A percentile compares a stretch with the other conserved stretches of the same genome.
Evolutionary conservation across 2,329 filamentous ascomycete species (phyloP).

Genomic region (Exutisphaerella laricina): DNA sequence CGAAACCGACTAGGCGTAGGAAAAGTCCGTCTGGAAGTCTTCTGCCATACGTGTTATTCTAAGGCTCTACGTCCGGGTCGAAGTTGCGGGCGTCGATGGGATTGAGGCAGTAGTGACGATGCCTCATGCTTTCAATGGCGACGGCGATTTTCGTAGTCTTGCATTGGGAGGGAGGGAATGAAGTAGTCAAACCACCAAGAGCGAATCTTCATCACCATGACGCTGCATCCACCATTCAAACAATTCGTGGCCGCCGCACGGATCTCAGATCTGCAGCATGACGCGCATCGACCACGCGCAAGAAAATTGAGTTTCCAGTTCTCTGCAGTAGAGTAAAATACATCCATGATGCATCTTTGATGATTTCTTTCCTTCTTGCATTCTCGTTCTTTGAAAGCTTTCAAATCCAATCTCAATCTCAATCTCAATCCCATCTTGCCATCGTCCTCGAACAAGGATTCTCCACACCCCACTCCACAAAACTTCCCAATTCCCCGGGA

Average conservation of each 20-base stretch:
- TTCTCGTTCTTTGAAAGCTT: background rate
- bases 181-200: too few species aligned
- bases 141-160: too few species aligned
- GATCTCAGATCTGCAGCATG: too few species aligned
- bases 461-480: background rate
- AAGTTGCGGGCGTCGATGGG: conserved; percentile 1
- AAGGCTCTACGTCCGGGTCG: background rate
- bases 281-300: background rate
- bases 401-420: background rate
- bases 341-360: background rate
- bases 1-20: background rate
- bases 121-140: too few species aligned
- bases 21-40: background rate
- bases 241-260: too few species aligned
- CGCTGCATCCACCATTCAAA: too few species aligned
- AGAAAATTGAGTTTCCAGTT: background rate
- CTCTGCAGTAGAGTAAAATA: background rate
- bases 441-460: background rate
- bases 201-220: too few species aligned
- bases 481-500: background rate
- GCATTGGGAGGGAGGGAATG: too few species aligned
- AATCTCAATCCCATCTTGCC: background rate
- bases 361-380: background rate
- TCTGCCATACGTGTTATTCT: background rate
- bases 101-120: too few species aligned